Base-by-base conservation (phyloP, 73 alveolate genomes). In the Symbiodinium pilosum region DNA sequence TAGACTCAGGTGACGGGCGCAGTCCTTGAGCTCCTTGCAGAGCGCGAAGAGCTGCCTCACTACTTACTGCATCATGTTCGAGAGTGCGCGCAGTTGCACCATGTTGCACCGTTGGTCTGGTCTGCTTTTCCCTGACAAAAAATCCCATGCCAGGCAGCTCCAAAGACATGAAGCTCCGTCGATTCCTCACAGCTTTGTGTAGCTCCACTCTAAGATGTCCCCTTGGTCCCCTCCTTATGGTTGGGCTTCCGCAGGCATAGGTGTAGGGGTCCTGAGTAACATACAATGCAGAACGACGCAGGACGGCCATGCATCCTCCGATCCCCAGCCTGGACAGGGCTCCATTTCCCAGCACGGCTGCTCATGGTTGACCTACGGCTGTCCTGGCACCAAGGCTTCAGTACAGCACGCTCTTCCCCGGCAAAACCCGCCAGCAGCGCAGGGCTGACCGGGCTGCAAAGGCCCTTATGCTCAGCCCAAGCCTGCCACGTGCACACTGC, bases 241-340 rank as follows among this genome's bases (percentile, higher is more conserved):
- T 91, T 1, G 97, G 97, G n/a, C 97, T 91, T 21, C 97, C 97
- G 51, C 97, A 91, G 36, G 97, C 88, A 69, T 91, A 91, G 83
- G 97, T 91, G 41, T 91, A 91, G 11, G 97, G 97, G 20, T 91
- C 97, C 81, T 64, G 44, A 42, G 71, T 47, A 26, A 16, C 38
- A 21, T 30, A 21, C 77, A 2, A 36, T 21, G 75, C 38, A 26
- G 40, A 7, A 5, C 36, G 77, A 64, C 7, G 77, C 11, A 30
- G 77, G 39, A 16, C 34, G 85, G 85, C 85, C 85, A 59, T 4
- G 34, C 34, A 5, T 8, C 77, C 38, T 34, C 20, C 20, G 69
- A 9, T 20, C 28, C 69, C 85, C 43, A 3, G 85, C 85, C 16
- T 73, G 41, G 85, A 42, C 43, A 0, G 87, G 88, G 54, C 81